A percentile compares a stretch with the other conserved stretches of the same genome.
phyloP scores from a whole-genome alignment of 306 rosid genomes.

The Begonia loranthoides region DNA sequence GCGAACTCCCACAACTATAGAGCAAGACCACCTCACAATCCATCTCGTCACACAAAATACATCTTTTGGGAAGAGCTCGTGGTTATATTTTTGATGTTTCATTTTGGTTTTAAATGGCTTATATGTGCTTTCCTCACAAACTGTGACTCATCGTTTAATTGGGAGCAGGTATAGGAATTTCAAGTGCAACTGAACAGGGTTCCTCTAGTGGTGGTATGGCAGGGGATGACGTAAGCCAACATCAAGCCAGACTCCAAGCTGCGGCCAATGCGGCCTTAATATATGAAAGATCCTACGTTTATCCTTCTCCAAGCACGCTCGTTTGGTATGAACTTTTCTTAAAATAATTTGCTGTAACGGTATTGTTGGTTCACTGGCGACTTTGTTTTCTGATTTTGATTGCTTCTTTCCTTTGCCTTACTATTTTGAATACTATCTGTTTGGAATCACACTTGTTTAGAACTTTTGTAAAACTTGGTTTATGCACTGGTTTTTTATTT shows the following conservation, averaged over 20 bases:
- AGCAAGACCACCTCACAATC: too few relatives aligned
- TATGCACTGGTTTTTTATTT: too few relatives aligned
- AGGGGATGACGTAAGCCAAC: conserved; percentile 45
- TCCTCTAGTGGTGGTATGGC: conserved; percentile 28
- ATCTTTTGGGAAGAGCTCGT: too few relatives aligned
- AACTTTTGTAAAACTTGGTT: not conserved
- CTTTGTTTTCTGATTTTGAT: not conserved
- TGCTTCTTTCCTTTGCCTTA: not conserved
- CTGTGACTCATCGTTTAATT: too few relatives aligned
- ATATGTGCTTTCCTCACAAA: too few relatives aligned
- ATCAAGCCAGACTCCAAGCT: conserved; percentile 84
- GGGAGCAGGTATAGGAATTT: conserved; percentile 27
- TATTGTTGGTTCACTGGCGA: conserved; percentile 3
- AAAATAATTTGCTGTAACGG: not conserved
- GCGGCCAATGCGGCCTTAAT: conserved; percentile 90
- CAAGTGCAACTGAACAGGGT: conserved; percentile 39
- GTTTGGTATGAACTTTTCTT: conserved; percentile 45
- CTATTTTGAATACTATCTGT: too few relatives aligned
- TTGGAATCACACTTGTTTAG: too few relatives aligned
- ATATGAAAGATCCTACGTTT: conserved; percentile 72
- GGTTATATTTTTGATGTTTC: too few relatives aligned
- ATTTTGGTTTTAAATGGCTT: too few relatives aligned
- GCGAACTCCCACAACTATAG: too few relatives aligned
- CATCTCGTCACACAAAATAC: too few relatives aligned
- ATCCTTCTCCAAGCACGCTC: conserved; percentile 45